phyloP scores from a whole-genome alignment of 176 grass and related monocot genomes.

The Carex myosuroides region DNA sequence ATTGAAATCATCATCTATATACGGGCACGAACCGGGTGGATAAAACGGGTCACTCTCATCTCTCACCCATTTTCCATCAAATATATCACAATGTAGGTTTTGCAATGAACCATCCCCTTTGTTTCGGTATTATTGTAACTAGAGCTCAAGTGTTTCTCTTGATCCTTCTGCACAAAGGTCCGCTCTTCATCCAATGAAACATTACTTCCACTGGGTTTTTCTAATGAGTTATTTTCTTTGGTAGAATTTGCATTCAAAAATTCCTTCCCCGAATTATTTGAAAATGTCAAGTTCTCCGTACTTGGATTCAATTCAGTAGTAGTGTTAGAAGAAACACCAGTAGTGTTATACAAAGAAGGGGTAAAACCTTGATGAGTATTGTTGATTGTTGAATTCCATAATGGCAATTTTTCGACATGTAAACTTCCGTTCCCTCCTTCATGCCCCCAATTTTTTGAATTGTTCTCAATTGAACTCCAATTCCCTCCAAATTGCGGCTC shows the following conservation, averaged over 20 bases:
- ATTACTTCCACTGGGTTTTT: background rate
- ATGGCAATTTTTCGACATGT: background rate
- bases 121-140: background rate
- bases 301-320: background rate
- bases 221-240: background rate
- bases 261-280: background rate
- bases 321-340: background rate
- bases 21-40: constrained; percentile 49
- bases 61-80: constrained; percentile 65
- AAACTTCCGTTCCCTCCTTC: background rate
- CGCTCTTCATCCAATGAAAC: background rate
- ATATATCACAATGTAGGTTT: constrained; percentile 44
- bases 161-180: background rate
- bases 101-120: background rate
- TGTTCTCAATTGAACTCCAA: constrained; percentile 11
- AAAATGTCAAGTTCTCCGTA: background rate
- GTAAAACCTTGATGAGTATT: background rate
- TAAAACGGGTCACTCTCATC: constrained; percentile 50
- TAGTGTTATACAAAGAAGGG: background rate
- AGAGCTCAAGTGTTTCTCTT: constrained; percentile 3
- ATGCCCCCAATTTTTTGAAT: background rate
- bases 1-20: constrained; percentile 74
- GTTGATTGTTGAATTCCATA: constrained; percentile 14
- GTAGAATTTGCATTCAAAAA: background rate
- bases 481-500: background rate